A percentile compares a stretch with the other conserved stretches of the same genome.
Evolutionary conservation across 106 monocot genomes (phyloP).

Genomic region (Apostasia ramifera): DNA sequence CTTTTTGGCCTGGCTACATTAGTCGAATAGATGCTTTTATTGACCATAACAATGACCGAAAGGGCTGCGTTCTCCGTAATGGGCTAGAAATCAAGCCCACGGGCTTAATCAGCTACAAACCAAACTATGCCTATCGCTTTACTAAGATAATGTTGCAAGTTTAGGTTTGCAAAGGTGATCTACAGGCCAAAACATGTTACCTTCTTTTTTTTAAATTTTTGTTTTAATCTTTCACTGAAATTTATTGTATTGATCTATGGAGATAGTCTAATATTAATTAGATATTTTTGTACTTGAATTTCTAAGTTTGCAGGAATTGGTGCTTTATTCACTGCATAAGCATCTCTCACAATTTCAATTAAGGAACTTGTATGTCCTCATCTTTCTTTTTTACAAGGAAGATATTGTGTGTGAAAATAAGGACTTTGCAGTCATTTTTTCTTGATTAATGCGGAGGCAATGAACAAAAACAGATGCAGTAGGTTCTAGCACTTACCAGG

Average conservation of each 20-base stretch:
- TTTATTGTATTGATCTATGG: background rate
- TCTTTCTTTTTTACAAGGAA: background rate
- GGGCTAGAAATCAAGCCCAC: too few species aligned
- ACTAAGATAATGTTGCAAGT: too few species aligned
- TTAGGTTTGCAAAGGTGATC: background rate
- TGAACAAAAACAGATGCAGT: constrained; percentile 16
- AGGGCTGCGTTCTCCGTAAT: too few species aligned
- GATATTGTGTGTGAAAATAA: background rate
- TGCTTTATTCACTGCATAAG: constrained; percentile 50
- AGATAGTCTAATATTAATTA: constrained; percentile 2
- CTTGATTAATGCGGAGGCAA: constrained; percentile 24
- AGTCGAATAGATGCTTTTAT: too few species aligned
- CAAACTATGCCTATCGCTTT: too few species aligned
- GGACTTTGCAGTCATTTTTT: background rate
- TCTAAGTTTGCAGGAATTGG: constrained; percentile 61
- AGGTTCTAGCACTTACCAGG: constrained; percentile 40
- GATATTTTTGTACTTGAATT: constrained; percentile 29
- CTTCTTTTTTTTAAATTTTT: background rate
- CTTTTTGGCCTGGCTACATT: too few species aligned
- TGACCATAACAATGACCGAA: too few species aligned
- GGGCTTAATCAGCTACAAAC: too few species aligned
- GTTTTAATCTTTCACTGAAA: background rate
- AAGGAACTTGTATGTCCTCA: constrained; percentile 34
- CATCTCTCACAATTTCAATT: constrained; percentile 50
- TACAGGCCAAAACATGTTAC: background rate